Percentiles rank a stretch among this genome's conserved stretches.
Conservation (phyloP, 2,329 filamentous ascomycete species). For the Fusarium sp. region DNA sequence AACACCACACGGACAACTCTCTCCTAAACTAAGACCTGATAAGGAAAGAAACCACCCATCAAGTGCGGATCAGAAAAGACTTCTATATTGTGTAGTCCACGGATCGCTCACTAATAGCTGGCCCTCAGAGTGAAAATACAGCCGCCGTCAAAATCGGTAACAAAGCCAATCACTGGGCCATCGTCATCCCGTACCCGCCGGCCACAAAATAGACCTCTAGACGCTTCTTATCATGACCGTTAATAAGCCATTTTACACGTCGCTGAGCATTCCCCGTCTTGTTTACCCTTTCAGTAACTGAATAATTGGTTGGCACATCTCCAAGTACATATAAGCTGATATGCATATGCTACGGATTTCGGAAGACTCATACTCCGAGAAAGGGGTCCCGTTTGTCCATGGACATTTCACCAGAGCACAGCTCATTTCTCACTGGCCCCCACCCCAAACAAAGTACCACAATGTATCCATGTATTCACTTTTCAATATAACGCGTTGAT, state of each 20-base stretch:
- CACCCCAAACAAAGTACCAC: slow-evolving; percentile 25
- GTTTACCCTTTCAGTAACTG: slow-evolving; percentile 6
- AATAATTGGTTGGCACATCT: slow-evolving; percentile 4
- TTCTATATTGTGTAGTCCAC: neutral
- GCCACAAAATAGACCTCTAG: slow-evolving; percentile 3
- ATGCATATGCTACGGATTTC: neutral
- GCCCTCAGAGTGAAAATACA: neutral
- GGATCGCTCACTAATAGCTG: neutral
- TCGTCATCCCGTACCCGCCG: slow-evolving; percentile 32
- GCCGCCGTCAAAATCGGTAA: slow-evolving; percentile 29
- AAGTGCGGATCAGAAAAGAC: neutral
- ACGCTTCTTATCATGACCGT: neutral
- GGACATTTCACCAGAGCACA: slow-evolving; percentile 27
- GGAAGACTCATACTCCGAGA: slow-evolving; percentile 22
- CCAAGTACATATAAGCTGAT: neutral
- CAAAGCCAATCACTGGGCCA: slow-evolving; percentile 30
- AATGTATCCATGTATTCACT: neutral
- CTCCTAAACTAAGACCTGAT: slow-evolving; percentile 9
- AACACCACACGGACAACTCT: slow-evolving; percentile 19
- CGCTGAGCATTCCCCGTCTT: slow-evolving; percentile 4
- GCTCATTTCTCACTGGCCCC: slow-evolving; percentile 41
- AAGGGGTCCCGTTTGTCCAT: slow-evolving; percentile 13
- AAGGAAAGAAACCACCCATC: neutral
- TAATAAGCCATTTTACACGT: neutral
- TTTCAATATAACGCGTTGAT: slow-evolving; percentile 6